These are phyloP conservation scores for Plantago coronopus DNA, from an alignment of 305 asterid genomes.

Conservation along the genomic window DNA sequence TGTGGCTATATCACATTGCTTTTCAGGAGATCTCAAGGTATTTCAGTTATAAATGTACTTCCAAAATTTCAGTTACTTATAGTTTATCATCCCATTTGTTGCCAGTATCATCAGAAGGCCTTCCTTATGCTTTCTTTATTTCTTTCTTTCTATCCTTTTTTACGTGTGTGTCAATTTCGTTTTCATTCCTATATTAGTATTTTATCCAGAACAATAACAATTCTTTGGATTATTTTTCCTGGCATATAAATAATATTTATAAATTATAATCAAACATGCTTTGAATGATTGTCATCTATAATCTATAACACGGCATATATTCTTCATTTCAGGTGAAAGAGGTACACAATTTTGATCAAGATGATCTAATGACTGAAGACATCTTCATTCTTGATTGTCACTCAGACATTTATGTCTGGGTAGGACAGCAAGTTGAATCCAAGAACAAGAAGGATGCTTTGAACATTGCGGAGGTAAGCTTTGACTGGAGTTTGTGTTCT, in stretches of 20 bases:
- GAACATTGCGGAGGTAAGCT: conserved; percentile 66
- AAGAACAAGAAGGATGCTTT: conserved; percentile 61
- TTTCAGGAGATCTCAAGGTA: conserved; percentile 90
- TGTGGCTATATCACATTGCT: conserved; percentile 31
- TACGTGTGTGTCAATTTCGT: neutral
- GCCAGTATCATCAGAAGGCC: too few species aligned
- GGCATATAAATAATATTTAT: too few species aligned
- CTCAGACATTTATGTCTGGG: conserved; percentile 82
- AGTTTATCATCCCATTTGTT: neutral
- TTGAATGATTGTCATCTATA: conserved; percentile 11
- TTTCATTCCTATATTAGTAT: neutral
- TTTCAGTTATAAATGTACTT: too few species aligned
- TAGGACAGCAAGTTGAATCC: conserved; percentile 72
- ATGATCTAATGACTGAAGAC: conserved; percentile 97
- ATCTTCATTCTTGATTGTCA: conserved; percentile 79
- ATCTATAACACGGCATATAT: conserved; percentile 18
- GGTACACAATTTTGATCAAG: conserved; percentile 89
- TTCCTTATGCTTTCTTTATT: conserved; percentile 3
- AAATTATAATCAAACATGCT: neutral
- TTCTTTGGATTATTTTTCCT: too few species aligned
- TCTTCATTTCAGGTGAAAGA: conserved; percentile 67
- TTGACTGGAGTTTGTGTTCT: conserved; percentile 13
- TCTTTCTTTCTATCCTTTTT: too few species aligned
- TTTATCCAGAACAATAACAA: too few species aligned
- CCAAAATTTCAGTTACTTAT: conserved; percentile 3